Percentiles rank a stretch among this genome's conserved stretches.
phyloP scores from a whole-genome alignment of 192 early-diverging fungal species.

The Rhizophlyctis rosea region DNA sequence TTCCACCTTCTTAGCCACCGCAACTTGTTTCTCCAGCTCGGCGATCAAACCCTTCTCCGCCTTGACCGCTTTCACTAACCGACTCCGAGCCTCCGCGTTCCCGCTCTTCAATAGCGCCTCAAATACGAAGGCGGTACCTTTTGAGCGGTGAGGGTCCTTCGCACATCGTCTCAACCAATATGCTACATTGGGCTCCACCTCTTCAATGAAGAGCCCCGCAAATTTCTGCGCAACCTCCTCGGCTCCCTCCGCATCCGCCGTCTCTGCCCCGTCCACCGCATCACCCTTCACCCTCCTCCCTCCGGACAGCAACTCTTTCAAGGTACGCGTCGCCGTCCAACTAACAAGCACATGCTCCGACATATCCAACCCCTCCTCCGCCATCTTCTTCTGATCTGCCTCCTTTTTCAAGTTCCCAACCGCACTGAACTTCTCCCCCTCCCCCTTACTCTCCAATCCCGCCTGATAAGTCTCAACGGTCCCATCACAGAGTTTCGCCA shows the following conservation, averaged over 20 bases:
- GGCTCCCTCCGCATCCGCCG: background rate
- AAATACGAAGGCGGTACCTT: conserved; percentile 40
- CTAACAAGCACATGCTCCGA: conserved; percentile 33
- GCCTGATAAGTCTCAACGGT: conserved; percentile 18
- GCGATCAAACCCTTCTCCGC: conserved; percentile 6
- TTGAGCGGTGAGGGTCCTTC: conserved; percentile 17
- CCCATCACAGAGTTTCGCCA: conserved; percentile 16
- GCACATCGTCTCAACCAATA: conserved; percentile 37
- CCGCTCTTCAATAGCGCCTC: conserved; percentile 33
- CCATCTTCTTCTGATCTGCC: conserved; percentile 31
- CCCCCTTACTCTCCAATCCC: background rate
- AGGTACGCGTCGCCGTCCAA: conserved; percentile 28
- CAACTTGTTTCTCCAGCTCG: conserved; percentile 13
- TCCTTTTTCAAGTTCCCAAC: conserved; percentile 53
- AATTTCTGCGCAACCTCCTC: conserved; percentile 3
- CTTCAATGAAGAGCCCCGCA: background rate
- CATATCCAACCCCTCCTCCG: conserved; percentile 43
- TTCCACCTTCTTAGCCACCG: conserved; percentile 3
- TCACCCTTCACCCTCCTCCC: conserved; percentile 4
- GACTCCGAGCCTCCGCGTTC: conserved; percentile 8
- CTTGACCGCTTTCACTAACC: conserved; percentile 19
- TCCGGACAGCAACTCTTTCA: conserved; percentile 37
- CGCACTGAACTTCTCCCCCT: conserved; percentile 49
- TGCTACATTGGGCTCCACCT: conserved; percentile 19
- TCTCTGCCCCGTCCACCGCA: no score